phyloP scores from a whole-genome alignment of 2,329 filamentous ascomycete species.

The Nannizziopsis arthrosporioides region DNA sequence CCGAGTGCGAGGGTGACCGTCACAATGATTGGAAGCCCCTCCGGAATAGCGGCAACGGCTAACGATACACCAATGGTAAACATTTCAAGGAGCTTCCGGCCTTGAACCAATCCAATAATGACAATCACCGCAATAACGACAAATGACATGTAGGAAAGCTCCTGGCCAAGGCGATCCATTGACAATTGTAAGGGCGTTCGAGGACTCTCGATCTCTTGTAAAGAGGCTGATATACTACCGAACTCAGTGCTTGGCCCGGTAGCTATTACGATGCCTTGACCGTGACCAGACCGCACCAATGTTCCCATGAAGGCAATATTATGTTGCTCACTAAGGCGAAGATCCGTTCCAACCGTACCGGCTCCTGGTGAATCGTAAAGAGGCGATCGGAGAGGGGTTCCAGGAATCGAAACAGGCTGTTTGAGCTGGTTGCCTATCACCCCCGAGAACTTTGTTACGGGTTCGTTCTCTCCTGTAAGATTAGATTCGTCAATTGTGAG shows the following conservation, averaged over 20 bases:
- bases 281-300: constrained; percentile 84
- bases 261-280: constrained; percentile 92
- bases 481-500: constrained; percentile 95
- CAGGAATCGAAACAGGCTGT: constrained; percentile 25
- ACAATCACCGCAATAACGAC: constrained; percentile 89
- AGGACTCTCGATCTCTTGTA: constrained; percentile 90
- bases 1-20: constrained; percentile 91
- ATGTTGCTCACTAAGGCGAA: constrained; percentile 60
- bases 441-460: constrained; percentile 65
- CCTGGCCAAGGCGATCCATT: constrained; percentile 94
- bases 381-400: constrained; percentile 40
- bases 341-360: constrained; percentile 51
- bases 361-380: constrained; percentile 48
- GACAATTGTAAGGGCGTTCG: constrained; percentile 86
- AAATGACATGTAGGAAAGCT: constrained; percentile 94
- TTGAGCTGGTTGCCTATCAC: constrained; percentile 36
- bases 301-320: constrained; percentile 99
- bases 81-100: constrained; percentile 80
- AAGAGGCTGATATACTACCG: constrained; percentile 85
- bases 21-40: constrained; percentile 94
- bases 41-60: constrained; percentile 89
- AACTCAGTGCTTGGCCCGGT: constrained; percentile 92
- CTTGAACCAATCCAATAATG: constrained; percentile 77
- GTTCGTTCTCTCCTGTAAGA: constrained; percentile 90
- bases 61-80: constrained; percentile 96